phyloP scores from a whole-genome alignment of 345 rosid species.

The Populus alba region DNA sequence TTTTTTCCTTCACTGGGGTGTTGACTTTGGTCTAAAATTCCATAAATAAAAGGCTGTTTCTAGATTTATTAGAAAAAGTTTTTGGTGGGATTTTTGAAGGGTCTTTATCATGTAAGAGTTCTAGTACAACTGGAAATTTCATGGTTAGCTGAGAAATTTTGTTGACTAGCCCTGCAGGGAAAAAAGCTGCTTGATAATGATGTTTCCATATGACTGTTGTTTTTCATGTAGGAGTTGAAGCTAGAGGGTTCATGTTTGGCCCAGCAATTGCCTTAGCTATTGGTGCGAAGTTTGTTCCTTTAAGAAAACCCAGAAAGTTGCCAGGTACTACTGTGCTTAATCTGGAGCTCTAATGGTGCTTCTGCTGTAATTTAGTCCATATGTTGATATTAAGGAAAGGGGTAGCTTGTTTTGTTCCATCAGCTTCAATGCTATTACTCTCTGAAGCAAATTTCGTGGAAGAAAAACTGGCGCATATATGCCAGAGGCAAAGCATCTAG shows the following conservation, averaged over 20 bases:
- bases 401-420: neutral
- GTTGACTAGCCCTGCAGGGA: neutral
- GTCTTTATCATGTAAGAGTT: neutral
- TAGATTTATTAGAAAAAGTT: neutral
- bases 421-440: neutral
- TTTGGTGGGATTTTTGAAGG: neutral
- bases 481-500: neutral
- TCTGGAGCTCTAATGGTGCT: neutral
- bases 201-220: neutral
- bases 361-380: neutral
- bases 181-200: neutral
- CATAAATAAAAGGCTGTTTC: neutral
- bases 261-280: slow-evolving; percentile 86
- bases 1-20: neutral
- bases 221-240: slow-evolving; percentile 60
- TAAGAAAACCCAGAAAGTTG: slow-evolving; percentile 77
- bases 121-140: neutral
- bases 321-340: slow-evolving; percentile 46
- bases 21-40: neutral
- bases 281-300: slow-evolving; percentile 87
- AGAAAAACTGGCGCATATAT: too few species aligned
- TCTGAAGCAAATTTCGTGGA: too few species aligned
- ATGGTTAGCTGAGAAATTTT: neutral
- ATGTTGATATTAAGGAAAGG: neutral
- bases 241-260: slow-evolving; percentile 94